Base-by-base conservation (phyloP, 78 protist genomes). In the Dictyostelium capitatum region DNA sequence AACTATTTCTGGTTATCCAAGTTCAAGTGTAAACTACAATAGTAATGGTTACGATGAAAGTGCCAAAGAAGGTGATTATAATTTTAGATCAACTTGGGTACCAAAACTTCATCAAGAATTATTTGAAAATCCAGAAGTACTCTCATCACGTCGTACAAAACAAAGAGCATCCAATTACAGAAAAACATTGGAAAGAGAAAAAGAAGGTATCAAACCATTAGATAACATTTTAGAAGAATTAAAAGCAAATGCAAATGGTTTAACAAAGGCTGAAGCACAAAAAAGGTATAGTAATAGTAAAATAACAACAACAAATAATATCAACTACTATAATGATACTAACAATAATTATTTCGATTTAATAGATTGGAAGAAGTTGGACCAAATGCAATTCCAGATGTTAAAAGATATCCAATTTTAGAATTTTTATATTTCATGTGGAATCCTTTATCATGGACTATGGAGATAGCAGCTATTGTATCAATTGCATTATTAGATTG, bases 361-460 rank as follows among this genome's bases (percentile, higher is more conserved):
- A 2, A 8, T 83, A 85, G 92, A 85, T 74, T 48, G 14, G 83
- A 75, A 77, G 57, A 79, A 56, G 56, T 50, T 30, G 95, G 95
- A 37, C 82, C 79, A 48, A 91, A 91, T 73, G 51, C 75, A 30
- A 81, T 91, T 53, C 91, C 89, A 67, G 95, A 91, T 65, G 91
- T 83, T 23, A 91, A 79, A 57, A 81, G 87, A 77, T 83, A 79
- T 81, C 89, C 95, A 77, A 91, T 91, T 57, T 67, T 91, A 30
- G 95, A 82, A 65, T 92, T 87, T 79, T 19, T 89, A 30, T 51
- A 56, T 17, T 96, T 85, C 80, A 81, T 94, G 83, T 94, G 96
- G 97, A 92, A 95, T 79, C 98, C 98, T 43, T 69, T 97, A 41
- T 72, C 96, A 28, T 93, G 96, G 94, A 84, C 95, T 37, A 91